Percentiles rank a stretch among this genome's conserved stretches.
These are phyloP conservation scores for Fraxinus excelsior DNA, from an alignment of 257 asterid species.

Conservation along the genomic window DNA sequence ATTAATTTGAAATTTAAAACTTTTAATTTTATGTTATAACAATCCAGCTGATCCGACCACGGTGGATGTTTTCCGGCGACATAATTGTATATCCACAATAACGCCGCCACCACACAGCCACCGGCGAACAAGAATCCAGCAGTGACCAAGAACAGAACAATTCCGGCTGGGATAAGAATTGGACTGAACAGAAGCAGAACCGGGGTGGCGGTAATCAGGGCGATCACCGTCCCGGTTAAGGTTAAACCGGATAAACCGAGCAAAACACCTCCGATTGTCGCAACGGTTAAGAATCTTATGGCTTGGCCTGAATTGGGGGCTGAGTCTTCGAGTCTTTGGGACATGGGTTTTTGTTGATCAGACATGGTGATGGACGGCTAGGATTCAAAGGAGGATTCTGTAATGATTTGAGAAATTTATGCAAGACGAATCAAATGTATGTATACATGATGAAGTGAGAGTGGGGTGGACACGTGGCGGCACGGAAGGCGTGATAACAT, in stretches of 20 bases:
- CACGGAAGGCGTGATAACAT: not conserved
- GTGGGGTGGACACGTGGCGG: slow-evolving; percentile 9
- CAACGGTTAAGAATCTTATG: slow-evolving; percentile 30
- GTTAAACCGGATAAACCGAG: slow-evolving; percentile 41
- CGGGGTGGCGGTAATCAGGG: slow-evolving; percentile 36
- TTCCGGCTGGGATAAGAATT: slow-evolving; percentile 33
- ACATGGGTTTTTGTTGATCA: slow-evolving; percentile 30
- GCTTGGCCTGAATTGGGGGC: slow-evolving; percentile 16
- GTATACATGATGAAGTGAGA: not conserved
- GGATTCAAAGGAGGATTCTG: not conserved
- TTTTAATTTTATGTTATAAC: too few species aligned
- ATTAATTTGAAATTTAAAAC: too few species aligned
- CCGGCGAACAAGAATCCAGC: slow-evolving; percentile 42
- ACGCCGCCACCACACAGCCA: slow-evolving; percentile 28
- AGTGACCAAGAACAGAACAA: slow-evolving; percentile 19
- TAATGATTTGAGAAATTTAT: not conserved
- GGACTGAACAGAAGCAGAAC: slow-evolving; percentile 37
- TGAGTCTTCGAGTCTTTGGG: slow-evolving; percentile 20
- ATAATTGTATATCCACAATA: slow-evolving; percentile 31
- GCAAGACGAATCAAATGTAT: not conserved
- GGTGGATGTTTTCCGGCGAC: slow-evolving; percentile 28
- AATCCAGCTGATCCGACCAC: slow-evolving; percentile 27
- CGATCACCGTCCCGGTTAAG: slow-evolving; percentile 37
- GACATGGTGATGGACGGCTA: slow-evolving; percentile 28
- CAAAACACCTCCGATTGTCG: slow-evolving; percentile 38